Evolutionary conservation across 345 rosid genomes (phyloP), one percentile per base, ranked within the genome.

Genomic region (Kernera saxatilis): DNA sequence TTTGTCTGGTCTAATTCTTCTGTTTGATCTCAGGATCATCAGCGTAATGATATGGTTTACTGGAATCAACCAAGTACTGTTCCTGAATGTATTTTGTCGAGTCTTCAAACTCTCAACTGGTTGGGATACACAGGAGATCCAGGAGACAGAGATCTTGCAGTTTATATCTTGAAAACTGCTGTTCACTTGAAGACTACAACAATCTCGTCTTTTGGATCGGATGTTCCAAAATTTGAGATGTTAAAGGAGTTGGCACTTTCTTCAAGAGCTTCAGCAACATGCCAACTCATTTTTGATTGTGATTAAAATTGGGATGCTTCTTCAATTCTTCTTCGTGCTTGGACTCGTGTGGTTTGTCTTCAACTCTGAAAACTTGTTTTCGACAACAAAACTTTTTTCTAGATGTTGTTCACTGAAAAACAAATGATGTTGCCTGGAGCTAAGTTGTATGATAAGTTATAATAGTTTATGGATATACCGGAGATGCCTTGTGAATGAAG

Each of bases 231-330:
- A 19, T 5, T 5, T 1, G 53, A 29, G 53, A 68, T 68, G 72
- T 0, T 68, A 8, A 41, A 68, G 63, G 43, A 67, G 53, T 30
- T 68, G 63, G 52, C 43, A 14, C 44, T 8, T 41, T 41, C 72
- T 54, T 22, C 72, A 29, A 41, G 72, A 68, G 72, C 72, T 68
- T 68, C 64, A 21, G 6, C 43, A 9, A 10, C 23, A 19, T 68
- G 64, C 53, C 44, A 68, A 30, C 64, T 68, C 44, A 22, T 41
- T 12, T 68, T 68, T 41, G 12, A 53, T 17, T 50, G 46, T 46
- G 69, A 13, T 5, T 48, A 33, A 21, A 32, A 21, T 5, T 8
- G 6, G 22, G 8, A 17, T 49, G 23, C 11, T 48, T 64, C 33
- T n/a, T 36, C 11, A 49, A 3, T 49, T 36, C 9, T 22, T 33